A percentile compares a stretch with the other conserved stretches of the same genome.
phyloP scores from a whole-genome alignment of 2,329 filamentous ascomycete genomes.

The Polytolypa hystricis region DNA sequence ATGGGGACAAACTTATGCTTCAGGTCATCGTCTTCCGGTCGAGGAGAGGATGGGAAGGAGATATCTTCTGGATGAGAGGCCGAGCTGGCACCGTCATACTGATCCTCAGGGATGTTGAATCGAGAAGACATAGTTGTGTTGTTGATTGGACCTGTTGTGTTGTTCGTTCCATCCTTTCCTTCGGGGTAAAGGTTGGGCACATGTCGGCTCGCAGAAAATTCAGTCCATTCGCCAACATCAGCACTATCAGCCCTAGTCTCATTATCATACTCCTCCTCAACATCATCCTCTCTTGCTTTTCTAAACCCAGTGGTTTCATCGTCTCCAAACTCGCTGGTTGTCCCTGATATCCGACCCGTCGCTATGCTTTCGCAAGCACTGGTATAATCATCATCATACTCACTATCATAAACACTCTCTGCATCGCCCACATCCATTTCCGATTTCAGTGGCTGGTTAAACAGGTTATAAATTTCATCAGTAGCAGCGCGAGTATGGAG shows the following conservation, averaged over 20 bases:
- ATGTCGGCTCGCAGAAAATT: slow-evolving; percentile 66
- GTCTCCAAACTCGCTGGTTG: slow-evolving; percentile 54
- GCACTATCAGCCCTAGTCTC: slow-evolving; percentile 45
- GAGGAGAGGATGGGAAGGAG: slow-evolving; percentile 39
- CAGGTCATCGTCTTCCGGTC: slow-evolving; percentile 30
- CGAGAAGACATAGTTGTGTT: slow-evolving; percentile 12
- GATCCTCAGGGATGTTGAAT: not conserved
- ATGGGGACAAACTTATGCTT: slow-evolving; percentile 63
- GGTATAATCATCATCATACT: slow-evolving; percentile 66
- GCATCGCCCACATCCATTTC: slow-evolving; percentile 34
- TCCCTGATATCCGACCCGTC: slow-evolving; percentile 58
- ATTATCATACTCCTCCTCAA: slow-evolving; percentile 27
- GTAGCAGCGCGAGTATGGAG: slow-evolving; percentile 90
- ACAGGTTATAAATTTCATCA: slow-evolving; percentile 95
- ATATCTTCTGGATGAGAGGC: slow-evolving; percentile 24
- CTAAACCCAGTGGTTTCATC: slow-evolving; percentile 38
- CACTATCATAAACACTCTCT: slow-evolving; percentile 56
- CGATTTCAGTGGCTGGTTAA: slow-evolving; percentile 68
- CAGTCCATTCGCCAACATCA: slow-evolving; percentile 66
- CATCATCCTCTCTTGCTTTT: slow-evolving; percentile 28
- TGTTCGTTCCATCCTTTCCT: slow-evolving; percentile 15
- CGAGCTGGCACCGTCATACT: slow-evolving; percentile 17
- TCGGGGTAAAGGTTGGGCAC: slow-evolving; percentile 40
- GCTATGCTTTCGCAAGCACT: slow-evolving; percentile 76
- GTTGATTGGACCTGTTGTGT: not conserved